Base-by-base conservation (phyloP, 306 rosid species). In the Myrica gale region DNA sequence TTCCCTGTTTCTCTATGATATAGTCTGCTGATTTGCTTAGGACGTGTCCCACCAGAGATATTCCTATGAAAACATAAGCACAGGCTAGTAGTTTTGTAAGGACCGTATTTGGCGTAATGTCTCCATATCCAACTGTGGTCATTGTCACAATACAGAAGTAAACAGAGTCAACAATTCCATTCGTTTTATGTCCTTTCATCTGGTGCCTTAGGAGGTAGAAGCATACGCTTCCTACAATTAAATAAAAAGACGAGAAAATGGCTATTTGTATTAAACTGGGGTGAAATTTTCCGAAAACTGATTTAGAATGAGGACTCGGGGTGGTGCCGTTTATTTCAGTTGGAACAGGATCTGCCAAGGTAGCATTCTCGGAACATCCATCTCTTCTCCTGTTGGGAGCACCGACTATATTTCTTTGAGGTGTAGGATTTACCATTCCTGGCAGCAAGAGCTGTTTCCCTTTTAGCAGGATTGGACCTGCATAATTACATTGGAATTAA, bases 121-220 rank as follows among this genome's bases (percentile, higher is more conserved):
- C 90, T 43, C 90, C 90, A 70, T 87, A 87, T 63, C 90, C 88
- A 3, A 87, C 78, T 9, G 90, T 87, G 26, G 90, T 83, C 90
- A 87, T 87, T 46, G 90, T 87, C 60, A 87, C 90, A 52, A 78
- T 67, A 71, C 80, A 80, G 82, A 87, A 84, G 65, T 87, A 84
- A 42, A 84, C 26, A 5, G 90, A 86, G 60, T 87, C 90, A 17
- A 84, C 71, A 61, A 84, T 7, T 71, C 68, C 84, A 68, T 78
- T 55, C 4, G 88, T 84, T 77, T 87, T 84, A 37, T 55, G 15
- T 73, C 90, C 88, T 63, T 58, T 58, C 69, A 87, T 79, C 69
- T 87, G 84, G 83, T 58, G 1, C 74, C 87, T 53, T 23, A 78
- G 85, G 0, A 72, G 54, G 74, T 82, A 87, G 72, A 87, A 84